Conservation (phyloP, 768 basidiomycete genomes). For the Trametes gibbosa region DNA sequence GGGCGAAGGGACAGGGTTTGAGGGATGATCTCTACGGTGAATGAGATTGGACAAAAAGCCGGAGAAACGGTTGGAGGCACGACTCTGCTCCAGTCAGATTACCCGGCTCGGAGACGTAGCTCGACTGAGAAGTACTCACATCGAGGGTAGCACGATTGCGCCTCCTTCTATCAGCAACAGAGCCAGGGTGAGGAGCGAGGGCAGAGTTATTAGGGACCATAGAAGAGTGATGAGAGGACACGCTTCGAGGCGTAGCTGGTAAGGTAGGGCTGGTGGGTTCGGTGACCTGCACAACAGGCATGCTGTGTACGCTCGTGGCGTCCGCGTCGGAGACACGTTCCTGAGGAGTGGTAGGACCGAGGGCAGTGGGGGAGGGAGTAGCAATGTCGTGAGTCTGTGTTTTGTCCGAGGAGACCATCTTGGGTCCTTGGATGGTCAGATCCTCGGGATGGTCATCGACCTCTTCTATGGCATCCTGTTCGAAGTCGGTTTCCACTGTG, state of each 20-base stretch:
- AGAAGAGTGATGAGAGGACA: slow-evolving; percentile 33
- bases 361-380: slow-evolving; percentile 37
- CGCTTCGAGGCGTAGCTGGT: slow-evolving; percentile 27
- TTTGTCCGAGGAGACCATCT: slow-evolving; percentile 26
- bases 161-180: slow-evolving; percentile 21
- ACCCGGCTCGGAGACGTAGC: slow-evolving; percentile 1
- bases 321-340: slow-evolving; percentile 43
- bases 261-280: slow-evolving; percentile 34
- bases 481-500: slow-evolving; percentile 36
- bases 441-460: slow-evolving; percentile 24
- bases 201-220: slow-evolving; percentile 28
- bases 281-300: slow-evolving; percentile 53
- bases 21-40: slow-evolving; percentile 58
- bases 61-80: slow-evolving; percentile 72
- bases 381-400: slow-evolving; percentile 26
- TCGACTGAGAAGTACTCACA: slow-evolving; percentile 40
- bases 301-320: slow-evolving; percentile 55
- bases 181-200: slow-evolving; percentile 21
- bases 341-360: slow-evolving; percentile 22
- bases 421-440: slow-evolving; percentile 27
- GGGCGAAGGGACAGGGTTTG: slow-evolving; percentile 24
- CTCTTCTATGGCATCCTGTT: slow-evolving; percentile 30
- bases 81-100: slow-evolving; percentile 37
- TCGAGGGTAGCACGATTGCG: slow-evolving; percentile 56
- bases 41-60: slow-evolving; percentile 84